Evolutionary conservation across 345 rosid species (phyloP).

Genomic region (Syzygium grande): DNA sequence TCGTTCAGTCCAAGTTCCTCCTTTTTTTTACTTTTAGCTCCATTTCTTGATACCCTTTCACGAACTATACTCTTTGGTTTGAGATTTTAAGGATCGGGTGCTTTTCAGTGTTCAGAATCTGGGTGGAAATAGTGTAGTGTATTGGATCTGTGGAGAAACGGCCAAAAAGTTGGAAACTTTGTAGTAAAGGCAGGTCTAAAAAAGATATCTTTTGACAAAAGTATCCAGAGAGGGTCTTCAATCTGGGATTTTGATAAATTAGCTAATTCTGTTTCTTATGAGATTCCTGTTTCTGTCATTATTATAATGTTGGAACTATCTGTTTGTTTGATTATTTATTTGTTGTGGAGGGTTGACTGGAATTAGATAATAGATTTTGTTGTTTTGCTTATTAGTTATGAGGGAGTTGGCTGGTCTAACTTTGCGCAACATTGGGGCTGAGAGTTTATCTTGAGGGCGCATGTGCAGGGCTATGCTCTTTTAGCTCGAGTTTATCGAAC

Average conservation of each 20-base stretch:
- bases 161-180: neutral
- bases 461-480: neutral
- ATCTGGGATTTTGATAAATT: conserved; percentile 72
- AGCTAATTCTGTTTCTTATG: conserved; percentile 82
- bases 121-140: neutral
- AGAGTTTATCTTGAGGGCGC: neutral
- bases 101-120: neutral
- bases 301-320: conserved; percentile 32
- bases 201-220: conserved; percentile 49
- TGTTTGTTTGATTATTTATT: neutral
- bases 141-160: neutral
- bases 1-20: too few relatives aligned
- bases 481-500: neutral
- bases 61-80: neutral
- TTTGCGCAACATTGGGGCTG: neutral
- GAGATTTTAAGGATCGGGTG: neutral
- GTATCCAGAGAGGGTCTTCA: conserved; percentile 64
- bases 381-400: neutral
- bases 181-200: conserved; percentile 51
- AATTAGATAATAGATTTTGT: neutral
- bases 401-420: neutral
- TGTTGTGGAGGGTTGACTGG: neutral
- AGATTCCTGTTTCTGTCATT: neutral
- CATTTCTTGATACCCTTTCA: neutral
- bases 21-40: too few relatives aligned